Evolutionary conservation across 805 yeast genomes (phyloP), one percentile per base, ranked within the genome.

Genomic region (Yarrowia porcina): DNA sequence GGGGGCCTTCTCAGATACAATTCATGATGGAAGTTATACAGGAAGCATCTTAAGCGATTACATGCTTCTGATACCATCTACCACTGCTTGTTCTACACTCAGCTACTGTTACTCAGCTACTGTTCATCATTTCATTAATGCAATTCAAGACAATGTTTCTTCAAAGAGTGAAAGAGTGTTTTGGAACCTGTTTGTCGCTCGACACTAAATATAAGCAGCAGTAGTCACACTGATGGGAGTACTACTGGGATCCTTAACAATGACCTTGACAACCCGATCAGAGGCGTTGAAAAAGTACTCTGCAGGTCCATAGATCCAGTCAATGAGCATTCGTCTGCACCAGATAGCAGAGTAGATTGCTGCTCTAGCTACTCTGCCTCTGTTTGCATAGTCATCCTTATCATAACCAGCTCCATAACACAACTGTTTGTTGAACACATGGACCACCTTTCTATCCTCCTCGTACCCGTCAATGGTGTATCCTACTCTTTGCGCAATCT

Each of bases 271-370:
- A 3, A 41, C 35, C 21, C 49, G 12, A 17, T 56, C 61, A 6
- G 61, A 56, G 7, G 61, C 49, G n/a, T 56, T 56, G 28, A 56
- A 56, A 5, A 56, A 56, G 39, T 56, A 56, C 47, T 56, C 61
- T 9, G 49, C 49, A 0, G 61, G 61, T 2, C 61, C 61, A n/a
- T 56, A 56, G 36, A 56, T 28, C 61, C 61, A 56, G 39, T 56
- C 49, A 17, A 56, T 56, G 49, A 56, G 61, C 49, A 30, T 28
- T 39, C 30, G 10, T 56, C 61, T 7, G 20, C 47, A 38, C 61
- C 61, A 56, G 42, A 56, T 56, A 30, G 38, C 49, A 4, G 42
- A 36, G 45, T 36, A 52, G 35, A 52, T 52, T 15, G 60, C 60
- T 3, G 42, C n/a, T 52, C 44, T n/a, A 6, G 44, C 20, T 11